Evolutionary conservation across 345 rosid species (phyloP).

Genomic region (Balakata baccata): DNA sequence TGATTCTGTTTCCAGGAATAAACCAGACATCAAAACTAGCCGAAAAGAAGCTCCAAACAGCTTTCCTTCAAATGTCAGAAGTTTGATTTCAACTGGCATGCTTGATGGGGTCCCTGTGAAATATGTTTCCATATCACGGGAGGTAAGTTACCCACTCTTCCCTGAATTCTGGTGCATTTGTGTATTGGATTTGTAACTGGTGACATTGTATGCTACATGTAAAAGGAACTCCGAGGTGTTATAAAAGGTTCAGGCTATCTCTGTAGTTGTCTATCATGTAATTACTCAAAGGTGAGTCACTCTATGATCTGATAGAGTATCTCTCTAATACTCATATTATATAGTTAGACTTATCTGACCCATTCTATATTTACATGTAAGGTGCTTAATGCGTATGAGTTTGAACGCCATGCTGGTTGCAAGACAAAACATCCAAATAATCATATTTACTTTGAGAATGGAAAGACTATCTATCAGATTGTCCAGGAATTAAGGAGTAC

Average conservation of each 20-base stretch:
- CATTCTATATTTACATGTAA: conserved; percentile 23
- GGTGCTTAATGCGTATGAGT: conserved; percentile 85
- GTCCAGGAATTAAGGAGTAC: conserved; percentile 87
- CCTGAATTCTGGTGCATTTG: conserved; percentile 1
- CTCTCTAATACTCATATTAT: neutral
- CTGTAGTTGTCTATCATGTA: conserved; percentile 80
- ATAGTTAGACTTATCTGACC: conserved; percentile 7
- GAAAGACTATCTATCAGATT: conserved; percentile 91
- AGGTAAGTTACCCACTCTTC: conserved; percentile 46
- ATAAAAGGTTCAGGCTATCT: conserved; percentile 92
- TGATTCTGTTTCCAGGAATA: conserved; percentile 51
- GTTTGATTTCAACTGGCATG: conserved; percentile 89
- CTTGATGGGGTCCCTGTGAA: conserved; percentile 89
- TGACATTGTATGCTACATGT: conserved; percentile 26
- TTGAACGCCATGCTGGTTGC: conserved; percentile 88
- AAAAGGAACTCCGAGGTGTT: conserved; percentile 72
- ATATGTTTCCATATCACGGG: conserved; percentile 67
- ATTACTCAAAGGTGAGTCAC: conserved; percentile 63
- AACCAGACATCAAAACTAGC: conserved; percentile 49
- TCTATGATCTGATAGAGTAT: neutral
- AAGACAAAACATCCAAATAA: conserved; percentile 96
- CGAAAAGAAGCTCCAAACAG: conserved; percentile 79
- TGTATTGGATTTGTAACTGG: conserved; percentile 14
- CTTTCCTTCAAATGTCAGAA: conserved; percentile 92
- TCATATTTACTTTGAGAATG: conserved; percentile 88